Evolutionary conservation across 2,329 filamentous ascomycete genomes (phyloP).

Genomic region (Raffaelea deltoideospora): DNA sequence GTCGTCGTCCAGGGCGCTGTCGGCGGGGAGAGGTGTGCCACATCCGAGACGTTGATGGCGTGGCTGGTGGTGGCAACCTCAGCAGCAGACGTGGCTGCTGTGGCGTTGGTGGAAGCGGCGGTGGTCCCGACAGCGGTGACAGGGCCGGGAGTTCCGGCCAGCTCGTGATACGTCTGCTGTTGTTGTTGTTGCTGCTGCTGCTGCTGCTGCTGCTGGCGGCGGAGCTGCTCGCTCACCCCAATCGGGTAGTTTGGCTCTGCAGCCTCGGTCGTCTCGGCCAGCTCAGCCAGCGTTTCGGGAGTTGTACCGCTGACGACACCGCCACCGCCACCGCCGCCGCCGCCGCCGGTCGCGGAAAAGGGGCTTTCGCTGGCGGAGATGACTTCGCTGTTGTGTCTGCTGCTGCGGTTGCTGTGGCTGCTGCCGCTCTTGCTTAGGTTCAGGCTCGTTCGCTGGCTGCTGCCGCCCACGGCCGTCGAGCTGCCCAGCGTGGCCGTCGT

Average conservation of each 20-base stretch:
- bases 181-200: background rate
- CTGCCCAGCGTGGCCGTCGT: no score
- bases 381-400: background rate
- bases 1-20: background rate
- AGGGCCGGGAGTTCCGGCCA: no score
- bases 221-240: background rate
- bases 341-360: background rate
- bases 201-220: background rate
- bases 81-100: no score
- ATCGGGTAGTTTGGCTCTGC: no score
- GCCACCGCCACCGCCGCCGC: background rate
- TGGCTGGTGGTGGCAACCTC: no score
- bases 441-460: constrained; percentile 5
- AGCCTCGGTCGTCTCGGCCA: background rate
- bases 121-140: background rate
- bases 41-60: no score
- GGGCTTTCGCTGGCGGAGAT: background rate
- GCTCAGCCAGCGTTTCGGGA: background rate
- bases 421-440: constrained; percentile 1
- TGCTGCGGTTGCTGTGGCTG: background rate
- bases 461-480: constrained; percentile 6
- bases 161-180: background rate
- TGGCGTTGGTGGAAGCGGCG: background rate
- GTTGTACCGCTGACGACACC: background rate
- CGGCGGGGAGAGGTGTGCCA: no score